Conservation (phyloP, 1,284 basidiomycete species). For the Moesziomyces sp. region DNA sequence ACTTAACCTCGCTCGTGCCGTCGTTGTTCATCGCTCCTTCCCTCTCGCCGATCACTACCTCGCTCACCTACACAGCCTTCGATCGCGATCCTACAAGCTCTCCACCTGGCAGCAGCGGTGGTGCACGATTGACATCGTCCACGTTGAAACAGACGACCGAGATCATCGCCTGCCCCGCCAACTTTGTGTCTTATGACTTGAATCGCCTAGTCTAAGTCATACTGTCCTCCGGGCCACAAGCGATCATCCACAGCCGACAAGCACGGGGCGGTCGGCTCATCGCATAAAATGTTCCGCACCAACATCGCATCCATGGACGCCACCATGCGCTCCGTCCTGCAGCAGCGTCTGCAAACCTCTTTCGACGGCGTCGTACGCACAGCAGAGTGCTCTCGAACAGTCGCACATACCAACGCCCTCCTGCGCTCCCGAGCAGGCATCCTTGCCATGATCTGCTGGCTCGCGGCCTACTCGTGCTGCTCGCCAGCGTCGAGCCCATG, state of each 20-base stretch:
- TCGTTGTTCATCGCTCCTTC: neutral
- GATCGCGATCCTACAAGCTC: neutral
- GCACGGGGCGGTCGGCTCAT: neutral
- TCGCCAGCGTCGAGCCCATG: conserved; percentile 9
- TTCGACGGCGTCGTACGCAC: conserved; percentile 32
- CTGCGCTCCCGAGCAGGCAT: conserved; percentile 33
- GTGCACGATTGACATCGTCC: no score
- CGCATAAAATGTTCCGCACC: conserved; percentile 11
- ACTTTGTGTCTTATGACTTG: no score
- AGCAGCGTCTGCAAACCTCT: conserved; percentile 34
- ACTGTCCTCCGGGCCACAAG: no score
- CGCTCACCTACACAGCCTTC: neutral
- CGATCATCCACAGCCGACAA: no score
- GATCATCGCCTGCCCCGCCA: no score
- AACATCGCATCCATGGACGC: conserved; percentile 24
- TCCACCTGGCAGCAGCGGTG: no score
- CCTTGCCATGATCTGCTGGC: conserved; percentile 38
- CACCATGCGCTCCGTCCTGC: conserved; percentile 29
- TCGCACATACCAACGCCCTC: conserved; percentile 17
- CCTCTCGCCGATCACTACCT: neutral
- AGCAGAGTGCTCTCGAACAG: conserved; percentile 28
- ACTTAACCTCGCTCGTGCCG: neutral
- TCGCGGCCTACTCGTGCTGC: conserved; percentile 38
- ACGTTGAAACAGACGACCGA: no score
- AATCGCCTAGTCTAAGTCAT: no score